These are phyloP conservation scores for Botrytis paeoniae DNA, from an alignment of 2,329 filamentous ascomycete genomes.

Conservation along the genomic window DNA sequence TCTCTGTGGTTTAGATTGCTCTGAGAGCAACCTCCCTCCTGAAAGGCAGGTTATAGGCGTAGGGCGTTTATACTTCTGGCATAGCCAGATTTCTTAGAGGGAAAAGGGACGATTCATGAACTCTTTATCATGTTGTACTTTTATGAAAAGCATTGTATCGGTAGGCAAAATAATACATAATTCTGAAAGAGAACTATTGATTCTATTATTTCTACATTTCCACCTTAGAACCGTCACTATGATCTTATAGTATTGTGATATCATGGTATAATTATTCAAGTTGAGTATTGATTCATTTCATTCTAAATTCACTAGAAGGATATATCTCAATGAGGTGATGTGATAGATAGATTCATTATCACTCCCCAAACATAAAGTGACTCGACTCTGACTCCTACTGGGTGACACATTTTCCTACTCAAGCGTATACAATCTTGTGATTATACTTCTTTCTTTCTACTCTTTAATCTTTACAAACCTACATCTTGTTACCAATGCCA, in stretches of 20 bases:
- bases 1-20: background rate
- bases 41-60: slow-evolving; percentile 9
- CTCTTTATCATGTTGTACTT: background rate
- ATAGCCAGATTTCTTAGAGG: background rate
- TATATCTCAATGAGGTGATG: background rate
- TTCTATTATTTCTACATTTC: background rate
- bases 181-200: background rate
- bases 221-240: background rate
- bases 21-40: background rate
- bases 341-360: background rate
- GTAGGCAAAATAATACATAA: slow-evolving; percentile 4
- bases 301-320: background rate
- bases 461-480: background rate
- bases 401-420: background rate
- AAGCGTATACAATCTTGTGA: background rate
- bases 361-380: background rate
- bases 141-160: slow-evolving; percentile 5
- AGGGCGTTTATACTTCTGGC: background rate
- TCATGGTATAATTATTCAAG: background rate
- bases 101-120: slow-evolving; percentile 1
- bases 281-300: background rate
- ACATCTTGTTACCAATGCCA: background rate
- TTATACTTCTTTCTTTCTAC: background rate
- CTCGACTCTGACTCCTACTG: background rate
- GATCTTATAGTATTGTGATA: background rate